Evolutionary conservation across 1,139 yeast genomes (phyloP).

Genomic region (Zygosaccharomyces pseudobailii): DNA sequence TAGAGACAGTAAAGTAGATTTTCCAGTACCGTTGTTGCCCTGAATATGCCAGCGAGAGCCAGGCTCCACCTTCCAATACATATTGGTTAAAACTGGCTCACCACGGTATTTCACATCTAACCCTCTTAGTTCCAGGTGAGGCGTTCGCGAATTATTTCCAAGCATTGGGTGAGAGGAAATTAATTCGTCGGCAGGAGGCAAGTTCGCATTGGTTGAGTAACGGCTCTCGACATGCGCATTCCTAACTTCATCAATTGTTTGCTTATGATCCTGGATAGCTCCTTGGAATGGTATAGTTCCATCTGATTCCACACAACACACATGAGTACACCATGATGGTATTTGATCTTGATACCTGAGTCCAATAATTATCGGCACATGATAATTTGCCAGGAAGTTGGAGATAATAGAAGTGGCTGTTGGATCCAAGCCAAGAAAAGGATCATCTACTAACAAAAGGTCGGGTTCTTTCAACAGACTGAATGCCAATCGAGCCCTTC

Average conservation of each 20-base stretch:
- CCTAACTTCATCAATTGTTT: conserved; percentile 32
- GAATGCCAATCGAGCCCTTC: conserved; percentile 82
- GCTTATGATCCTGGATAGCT: conserved; percentile 34
- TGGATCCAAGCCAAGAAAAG: conserved; percentile 88
- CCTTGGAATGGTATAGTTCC: conserved; percentile 54
- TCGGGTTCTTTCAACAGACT: conserved; percentile 63
- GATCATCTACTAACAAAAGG: conserved; percentile 76
- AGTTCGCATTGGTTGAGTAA: conserved; percentile 18
- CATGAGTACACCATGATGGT: conserved; percentile 75
- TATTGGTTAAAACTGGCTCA: conserved; percentile 50
- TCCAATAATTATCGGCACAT: conserved; percentile 54
- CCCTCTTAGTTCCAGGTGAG: conserved; percentile 51
- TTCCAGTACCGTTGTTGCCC: conserved; percentile 92
- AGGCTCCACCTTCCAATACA: conserved; percentile 59
- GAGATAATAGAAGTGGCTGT: conserved; percentile 59
- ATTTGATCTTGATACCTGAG: conserved; percentile 67
- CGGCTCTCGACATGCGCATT: conserved; percentile 20
- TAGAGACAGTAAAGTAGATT: conserved; percentile 77
- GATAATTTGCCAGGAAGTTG: conserved; percentile 37
- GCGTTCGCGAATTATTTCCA: conserved; percentile 2
- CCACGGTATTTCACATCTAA: conserved; percentile 67
- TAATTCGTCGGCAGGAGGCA: conserved; percentile 18
- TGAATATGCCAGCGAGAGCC: conserved; percentile 87
- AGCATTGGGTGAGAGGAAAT: conserved; percentile 25
- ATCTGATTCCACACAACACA: conserved; percentile 52